A percentile compares a stretch with the other conserved stretches of the same genome.
These are phyloP conservation scores for Chaetomium tenue DNA, from an alignment of 495 filamentous ascomycete species.

Conservation along the genomic window DNA sequence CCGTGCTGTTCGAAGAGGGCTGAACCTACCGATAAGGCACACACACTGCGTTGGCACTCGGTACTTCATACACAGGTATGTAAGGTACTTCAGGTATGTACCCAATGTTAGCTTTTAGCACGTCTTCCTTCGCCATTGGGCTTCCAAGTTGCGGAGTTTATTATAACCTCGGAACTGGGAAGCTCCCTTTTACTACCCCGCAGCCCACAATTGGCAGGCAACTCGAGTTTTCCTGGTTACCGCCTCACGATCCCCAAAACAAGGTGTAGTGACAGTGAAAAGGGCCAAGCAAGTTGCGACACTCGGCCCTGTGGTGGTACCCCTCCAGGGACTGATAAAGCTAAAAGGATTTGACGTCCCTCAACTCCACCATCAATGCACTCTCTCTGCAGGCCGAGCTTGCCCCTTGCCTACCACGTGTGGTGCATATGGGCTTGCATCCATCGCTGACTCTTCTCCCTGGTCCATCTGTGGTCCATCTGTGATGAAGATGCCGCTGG, in stretches of 20 bases:
- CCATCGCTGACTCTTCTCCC: conserved; percentile 8
- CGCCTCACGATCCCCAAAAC: no score
- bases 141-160: neutral
- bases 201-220: neutral
- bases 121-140: conserved; percentile 5
- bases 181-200: neutral
- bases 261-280: no score
- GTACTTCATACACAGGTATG: neutral
- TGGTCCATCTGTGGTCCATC: neutral
- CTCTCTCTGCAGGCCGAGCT: neutral
- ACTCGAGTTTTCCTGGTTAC: no score
- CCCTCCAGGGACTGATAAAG: neutral
- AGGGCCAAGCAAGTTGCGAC: no score
- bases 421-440: conserved; percentile 5
- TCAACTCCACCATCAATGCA: neutral
- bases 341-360: neutral
- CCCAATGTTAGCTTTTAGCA: neutral
- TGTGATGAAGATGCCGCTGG: neutral
- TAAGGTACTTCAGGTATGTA: no score
- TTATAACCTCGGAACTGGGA: neutral
- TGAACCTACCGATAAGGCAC: no score
- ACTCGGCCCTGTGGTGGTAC: no score
- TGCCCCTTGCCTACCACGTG: conserved; percentile 16
- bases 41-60: neutral
- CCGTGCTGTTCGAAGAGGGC: no score